Evolutionary conservation across 495 filamentous ascomycete species (phyloP).

Genomic region (Penicillium fimorum): DNA sequence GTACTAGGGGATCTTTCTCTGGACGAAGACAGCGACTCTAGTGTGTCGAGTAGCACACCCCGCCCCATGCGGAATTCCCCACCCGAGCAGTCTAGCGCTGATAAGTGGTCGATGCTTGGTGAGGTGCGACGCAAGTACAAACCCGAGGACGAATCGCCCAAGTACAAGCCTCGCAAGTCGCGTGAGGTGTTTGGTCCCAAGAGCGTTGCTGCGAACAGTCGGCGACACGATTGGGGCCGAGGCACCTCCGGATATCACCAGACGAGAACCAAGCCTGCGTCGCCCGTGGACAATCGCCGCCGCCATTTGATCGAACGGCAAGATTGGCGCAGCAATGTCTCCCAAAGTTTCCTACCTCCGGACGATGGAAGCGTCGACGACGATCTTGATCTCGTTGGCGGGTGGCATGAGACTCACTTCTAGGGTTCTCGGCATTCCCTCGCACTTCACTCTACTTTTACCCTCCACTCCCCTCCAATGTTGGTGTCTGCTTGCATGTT

Average conservation of each 20-base stretch:
- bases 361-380: slow-evolving; percentile 62
- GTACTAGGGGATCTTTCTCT: slow-evolving; percentile 44
- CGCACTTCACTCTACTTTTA: slow-evolving; percentile 10
- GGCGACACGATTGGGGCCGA: slow-evolving; percentile 54
- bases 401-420: slow-evolving; percentile 67
- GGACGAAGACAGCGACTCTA: slow-evolving; percentile 59
- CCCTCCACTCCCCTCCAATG: slow-evolving; percentile 9
- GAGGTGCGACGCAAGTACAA: slow-evolving; percentile 65
- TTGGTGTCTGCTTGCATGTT: slow-evolving; percentile 19
- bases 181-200: slow-evolving; percentile 40
- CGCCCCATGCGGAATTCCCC: slow-evolving; percentile 51
- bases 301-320: slow-evolving; percentile 46
- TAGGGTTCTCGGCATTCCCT: slow-evolving; percentile 27
- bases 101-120: slow-evolving; percentile 87
- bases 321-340: slow-evolving; percentile 61
- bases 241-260: slow-evolving; percentile 54
- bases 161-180: slow-evolving; percentile 57
- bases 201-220: slow-evolving; percentile 42
- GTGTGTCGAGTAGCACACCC: no score
- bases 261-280: slow-evolving; percentile 53
- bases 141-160: slow-evolving; percentile 55
- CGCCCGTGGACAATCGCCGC: slow-evolving; percentile 35
- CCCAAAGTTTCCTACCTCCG: slow-evolving; percentile 28
- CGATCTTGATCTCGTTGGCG: slow-evolving; percentile 87
- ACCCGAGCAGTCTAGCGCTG: slow-evolving; percentile 55